phyloP scores from a whole-genome alignment of 2,329 filamentous ascomycete genomes.

The Coniochaeta sp. region DNA sequence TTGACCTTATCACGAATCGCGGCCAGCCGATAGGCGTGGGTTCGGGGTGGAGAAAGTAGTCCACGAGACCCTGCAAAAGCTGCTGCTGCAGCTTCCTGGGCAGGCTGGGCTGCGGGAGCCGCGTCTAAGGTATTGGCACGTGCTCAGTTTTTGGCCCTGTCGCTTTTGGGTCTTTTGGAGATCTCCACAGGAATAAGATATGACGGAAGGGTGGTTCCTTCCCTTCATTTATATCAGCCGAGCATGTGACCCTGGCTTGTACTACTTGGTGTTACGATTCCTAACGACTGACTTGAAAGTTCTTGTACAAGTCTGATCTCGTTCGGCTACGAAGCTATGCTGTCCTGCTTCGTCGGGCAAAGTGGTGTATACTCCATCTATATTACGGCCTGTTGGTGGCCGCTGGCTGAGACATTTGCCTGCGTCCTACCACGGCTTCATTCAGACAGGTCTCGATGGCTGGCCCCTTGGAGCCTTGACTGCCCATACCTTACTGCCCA shows the following conservation, averaged over 20 bases:
- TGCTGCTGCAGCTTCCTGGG: conserved; percentile 2
- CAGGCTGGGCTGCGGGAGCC: background rate
- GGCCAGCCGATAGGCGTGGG: background rate
- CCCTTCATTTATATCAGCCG: background rate
- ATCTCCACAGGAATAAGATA: background rate
- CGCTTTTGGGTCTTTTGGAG: background rate
- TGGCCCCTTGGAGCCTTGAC: background rate
- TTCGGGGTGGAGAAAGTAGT: background rate
- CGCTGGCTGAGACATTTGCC: background rate
- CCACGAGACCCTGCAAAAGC: conserved; percentile 17
- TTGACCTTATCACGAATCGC: background rate
- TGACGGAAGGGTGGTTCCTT: background rate
- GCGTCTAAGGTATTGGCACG: conserved; percentile 8
- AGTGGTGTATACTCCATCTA: no score
- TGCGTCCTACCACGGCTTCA: background rate
- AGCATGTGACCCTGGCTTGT: background rate
- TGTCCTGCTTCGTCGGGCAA: no score
- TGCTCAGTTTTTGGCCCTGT: conserved; percentile 6
- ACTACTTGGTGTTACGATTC: background rate
- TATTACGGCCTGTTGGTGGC: background rate
- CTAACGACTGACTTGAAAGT: background rate
- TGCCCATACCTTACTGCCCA: background rate
- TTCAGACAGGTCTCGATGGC: background rate
- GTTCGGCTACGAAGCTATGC: background rate
- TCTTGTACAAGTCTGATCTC: background rate